Percentiles rank a stretch among this genome's conserved stretches.
Evolutionary conservation across 225 moss, liverwort and hornwort species (phyloP).

Genomic region (Sphagnum tenellum): DNA sequence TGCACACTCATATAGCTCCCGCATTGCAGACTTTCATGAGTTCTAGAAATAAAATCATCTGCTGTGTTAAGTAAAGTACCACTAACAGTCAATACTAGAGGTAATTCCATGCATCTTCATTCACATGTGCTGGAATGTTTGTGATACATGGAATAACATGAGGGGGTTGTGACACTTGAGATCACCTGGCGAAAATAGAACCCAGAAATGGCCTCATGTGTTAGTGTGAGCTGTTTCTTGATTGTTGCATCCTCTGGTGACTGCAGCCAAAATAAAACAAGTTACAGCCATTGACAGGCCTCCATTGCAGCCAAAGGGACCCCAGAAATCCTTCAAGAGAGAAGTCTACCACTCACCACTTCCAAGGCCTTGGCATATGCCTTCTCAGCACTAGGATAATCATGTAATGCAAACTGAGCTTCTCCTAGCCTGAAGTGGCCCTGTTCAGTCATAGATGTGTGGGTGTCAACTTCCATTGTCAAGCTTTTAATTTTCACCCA

Average conservation of each 20-base stretch:
- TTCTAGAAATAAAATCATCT: too few species aligned
- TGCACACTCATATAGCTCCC: slow-evolving; percentile 17
- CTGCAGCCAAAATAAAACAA: slow-evolving; percentile 13
- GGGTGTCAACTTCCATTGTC: too few species aligned
- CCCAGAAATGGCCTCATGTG: slow-evolving; percentile 75
- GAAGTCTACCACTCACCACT: slow-evolving; percentile 16
- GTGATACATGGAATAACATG: neutral
- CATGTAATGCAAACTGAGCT: slow-evolving; percentile 52
- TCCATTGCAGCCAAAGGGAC: neutral
- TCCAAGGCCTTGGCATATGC: slow-evolving; percentile 65
- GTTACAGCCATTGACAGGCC: neutral
- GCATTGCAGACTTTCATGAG: too few species aligned
- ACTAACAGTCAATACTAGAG: too few species aligned
- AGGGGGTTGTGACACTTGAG: neutral
- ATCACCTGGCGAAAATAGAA: slow-evolving; percentile 78
- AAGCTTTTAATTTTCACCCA: too few species aligned
- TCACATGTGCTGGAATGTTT: too few species aligned
- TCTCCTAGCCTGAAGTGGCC: slow-evolving; percentile 77
- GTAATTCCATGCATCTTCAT: too few species aligned
- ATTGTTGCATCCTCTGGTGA: slow-evolving; percentile 54
- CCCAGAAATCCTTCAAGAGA: neutral
- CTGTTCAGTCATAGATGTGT: slow-evolving; percentile 17
- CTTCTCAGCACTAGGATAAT: slow-evolving; percentile 56
- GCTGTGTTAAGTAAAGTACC: too few species aligned
- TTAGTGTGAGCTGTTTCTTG: slow-evolving; percentile 48